A percentile compares a stretch with the other conserved stretches of the same genome.
These are phyloP conservation scores for Fonsecaea nubica DNA, from an alignment of 2,329 filamentous ascomycete genomes.

Conservation along the genomic window DNA sequence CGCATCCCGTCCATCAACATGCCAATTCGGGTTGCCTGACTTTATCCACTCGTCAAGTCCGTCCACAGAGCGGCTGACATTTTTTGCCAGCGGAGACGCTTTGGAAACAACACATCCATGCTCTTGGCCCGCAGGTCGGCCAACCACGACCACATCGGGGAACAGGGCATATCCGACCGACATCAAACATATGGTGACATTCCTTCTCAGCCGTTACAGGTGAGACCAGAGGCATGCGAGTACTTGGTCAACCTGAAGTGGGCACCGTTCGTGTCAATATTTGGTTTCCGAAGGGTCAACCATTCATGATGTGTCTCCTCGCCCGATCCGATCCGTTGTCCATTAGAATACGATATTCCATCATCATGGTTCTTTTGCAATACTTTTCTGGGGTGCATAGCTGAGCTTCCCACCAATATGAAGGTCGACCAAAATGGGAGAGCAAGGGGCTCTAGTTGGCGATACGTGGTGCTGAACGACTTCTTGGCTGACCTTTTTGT, in stretches of 20 bases:
- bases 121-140: conserved; percentile 4
- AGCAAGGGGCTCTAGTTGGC: neutral
- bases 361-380: neutral
- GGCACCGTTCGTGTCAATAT: neutral
- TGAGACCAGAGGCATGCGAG: neutral
- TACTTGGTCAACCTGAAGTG: neutral
- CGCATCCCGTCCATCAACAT: conserved; percentile 2
- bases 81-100: neutral
- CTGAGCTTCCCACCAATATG: neutral
- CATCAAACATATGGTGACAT: neutral
- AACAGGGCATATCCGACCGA: neutral
- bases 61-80: conserved; percentile 19
- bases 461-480: neutral
- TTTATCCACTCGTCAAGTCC: conserved; percentile 17
- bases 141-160: neutral
- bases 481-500: neutral
- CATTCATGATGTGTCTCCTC: neutral
- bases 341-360: neutral
- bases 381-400: neutral
- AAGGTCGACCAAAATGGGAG: neutral
- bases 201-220: neutral
- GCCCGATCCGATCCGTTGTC: neutral
- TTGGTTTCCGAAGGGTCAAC: neutral
- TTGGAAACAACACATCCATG: conserved; percentile 16
- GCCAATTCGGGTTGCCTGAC: conserved; percentile 16